Evolutionary conservation across 2,329 filamentous ascomycete genomes (phyloP), one percentile per base, ranked within the genome.

Genomic region (Emmonsia crescens): DNA sequence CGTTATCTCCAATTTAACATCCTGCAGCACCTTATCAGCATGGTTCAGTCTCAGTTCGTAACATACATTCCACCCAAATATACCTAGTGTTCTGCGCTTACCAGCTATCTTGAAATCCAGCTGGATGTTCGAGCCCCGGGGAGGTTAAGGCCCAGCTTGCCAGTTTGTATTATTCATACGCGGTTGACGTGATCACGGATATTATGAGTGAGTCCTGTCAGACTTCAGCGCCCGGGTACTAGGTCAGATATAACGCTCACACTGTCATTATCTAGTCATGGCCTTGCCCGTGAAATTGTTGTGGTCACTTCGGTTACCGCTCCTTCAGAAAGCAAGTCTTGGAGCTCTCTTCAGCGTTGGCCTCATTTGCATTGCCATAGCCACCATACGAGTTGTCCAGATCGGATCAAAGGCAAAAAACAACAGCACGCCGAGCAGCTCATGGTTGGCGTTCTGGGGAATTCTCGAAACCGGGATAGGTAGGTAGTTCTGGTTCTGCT

Each of bases 401-500:
- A 66, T 75, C 38, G 71, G 72, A 19, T 29, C n/a, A 24, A 66
- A 69, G 14, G 64, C 69, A 19, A 63, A 66, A 2, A 68, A 68
- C 55, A 66, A 67, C 44, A 68, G 62, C 5, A 70, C 66, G 5
- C 73, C 72, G 5, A 69, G 69, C 6, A 68, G 68, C 27, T 70
- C 71, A 6, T 75, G 73, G 74, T 64, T 76, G 9, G 70, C 72
- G 1, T 62, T 76, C 27, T 76, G 74, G 74, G 72, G 69, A 9
- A 70, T 72, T 12, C 69, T 75, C 33, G 73, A 75, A 61, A 66
- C 67, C 6, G 68, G 71, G 27, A 72, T 74, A 59, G 73, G 73
- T 74, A 67, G 44, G 61, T 52, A 16, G 21, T 44, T 55, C 24
- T 27, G 16, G 38, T 5, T 56, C 52, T 38, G 29, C 38, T 21